Conservation (phyloP, 768 basidiomycete species). For the Trametes villosa region DNA sequence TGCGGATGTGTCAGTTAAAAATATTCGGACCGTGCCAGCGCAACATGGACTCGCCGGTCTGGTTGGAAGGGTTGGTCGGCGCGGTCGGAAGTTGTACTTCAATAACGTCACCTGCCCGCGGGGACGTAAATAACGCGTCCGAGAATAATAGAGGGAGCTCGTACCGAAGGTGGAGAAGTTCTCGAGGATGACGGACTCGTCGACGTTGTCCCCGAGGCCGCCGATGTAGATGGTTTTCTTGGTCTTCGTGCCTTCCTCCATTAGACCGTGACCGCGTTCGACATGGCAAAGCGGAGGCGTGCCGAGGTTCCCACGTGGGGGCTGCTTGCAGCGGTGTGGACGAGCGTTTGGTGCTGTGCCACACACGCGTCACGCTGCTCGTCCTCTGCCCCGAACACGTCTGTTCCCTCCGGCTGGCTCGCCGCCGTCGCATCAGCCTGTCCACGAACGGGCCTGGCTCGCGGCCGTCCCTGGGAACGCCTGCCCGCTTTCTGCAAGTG, state of each 20-base stretch:
- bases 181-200: slow-evolving; percentile 77
- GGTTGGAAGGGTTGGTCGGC: slow-evolving; percentile 66
- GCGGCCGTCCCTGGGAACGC: slow-evolving; percentile 6
- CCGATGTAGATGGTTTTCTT: slow-evolving; percentile 89
- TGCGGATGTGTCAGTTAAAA: slow-evolving; percentile 18
- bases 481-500: slow-evolving; percentile 13
- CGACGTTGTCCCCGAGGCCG: slow-evolving; percentile 81
- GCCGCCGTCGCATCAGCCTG: background rate
- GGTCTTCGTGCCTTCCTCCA: slow-evolving; percentile 84
- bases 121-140: slow-evolving; percentile 8
- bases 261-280: slow-evolving; percentile 32
- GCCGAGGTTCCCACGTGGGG: slow-evolving; percentile 25
- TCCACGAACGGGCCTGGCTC: background rate
- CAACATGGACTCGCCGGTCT: slow-evolving; percentile 51
- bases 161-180: slow-evolving; percentile 87
- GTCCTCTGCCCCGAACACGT: background rate
- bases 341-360: slow-evolving; percentile 20
- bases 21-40: slow-evolving; percentile 3
- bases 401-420: background rate
- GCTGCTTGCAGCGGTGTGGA: slow-evolving; percentile 10
- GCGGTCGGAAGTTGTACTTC: slow-evolving; percentile 90
- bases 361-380: background rate
- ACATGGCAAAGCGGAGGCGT: slow-evolving; percentile 18
- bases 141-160: slow-evolving; percentile 29
- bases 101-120: slow-evolving; percentile 78